phyloP scores from a whole-genome alignment of 192 early-diverging fungal genomes.

The Phlyctochytrium bullatum region DNA sequence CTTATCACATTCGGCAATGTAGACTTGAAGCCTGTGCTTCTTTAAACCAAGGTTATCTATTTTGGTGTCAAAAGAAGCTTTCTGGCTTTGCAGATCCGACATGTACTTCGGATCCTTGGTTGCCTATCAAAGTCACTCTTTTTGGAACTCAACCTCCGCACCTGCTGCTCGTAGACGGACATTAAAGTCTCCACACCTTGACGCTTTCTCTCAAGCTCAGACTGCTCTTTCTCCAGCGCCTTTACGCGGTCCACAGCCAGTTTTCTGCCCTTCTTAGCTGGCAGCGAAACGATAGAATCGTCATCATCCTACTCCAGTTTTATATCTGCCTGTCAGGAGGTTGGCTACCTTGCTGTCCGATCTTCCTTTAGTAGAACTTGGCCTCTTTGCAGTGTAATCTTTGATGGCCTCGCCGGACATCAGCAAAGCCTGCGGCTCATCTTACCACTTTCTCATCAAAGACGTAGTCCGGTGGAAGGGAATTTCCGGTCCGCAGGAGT shows the following conservation, averaged over 20 bases:
- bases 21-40: conserved; percentile 32
- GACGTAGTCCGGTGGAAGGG: conserved; percentile 35
- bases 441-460: conserved; percentile 43
- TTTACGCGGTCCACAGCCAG: conserved; percentile 44
- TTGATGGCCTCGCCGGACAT: not conserved
- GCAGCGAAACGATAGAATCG: conserved; percentile 28
- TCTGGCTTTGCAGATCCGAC: conserved; percentile 36
- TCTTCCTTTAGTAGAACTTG: no score
- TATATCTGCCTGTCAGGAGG: not conserved
- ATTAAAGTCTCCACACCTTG: conserved; percentile 40
- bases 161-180: conserved; percentile 25
- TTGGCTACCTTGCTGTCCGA: no score
- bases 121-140: not conserved
- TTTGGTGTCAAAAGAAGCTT: conserved; percentile 12
- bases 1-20: conserved; percentile 37
- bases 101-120: conserved; percentile 25
- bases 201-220: conserved; percentile 35
- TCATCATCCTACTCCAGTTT: conserved; percentile 23
- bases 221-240: conserved; percentile 40
- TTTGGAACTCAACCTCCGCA: conserved; percentile 1
- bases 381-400: not conserved
- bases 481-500: conserved; percentile 20
- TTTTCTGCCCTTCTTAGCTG: conserved; percentile 32
- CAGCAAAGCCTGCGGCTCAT: not conserved
- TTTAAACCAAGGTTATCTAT: conserved; percentile 19